A percentile compares a stretch with the other conserved stretches of the same genome.
Evolutionary conservation across 805 yeast species (phyloP).

Genomic region (Yarrowia deformans): DNA sequence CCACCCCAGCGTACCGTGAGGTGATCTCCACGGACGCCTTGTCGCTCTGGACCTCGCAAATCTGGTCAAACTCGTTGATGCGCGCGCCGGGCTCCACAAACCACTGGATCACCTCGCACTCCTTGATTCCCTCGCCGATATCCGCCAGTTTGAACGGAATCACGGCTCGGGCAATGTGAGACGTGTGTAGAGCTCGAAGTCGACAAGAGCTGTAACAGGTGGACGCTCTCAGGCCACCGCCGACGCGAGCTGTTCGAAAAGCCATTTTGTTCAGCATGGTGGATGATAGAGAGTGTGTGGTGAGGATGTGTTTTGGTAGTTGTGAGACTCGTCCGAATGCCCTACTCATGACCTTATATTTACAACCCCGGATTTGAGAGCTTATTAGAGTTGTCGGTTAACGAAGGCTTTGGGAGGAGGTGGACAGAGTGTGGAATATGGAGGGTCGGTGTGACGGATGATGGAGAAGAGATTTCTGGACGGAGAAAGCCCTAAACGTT

Average conservation of each 20-base stretch:
- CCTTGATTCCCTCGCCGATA: conserved; percentile 52
- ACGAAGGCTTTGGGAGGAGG: conserved; percentile 38
- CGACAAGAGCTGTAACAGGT: no score
- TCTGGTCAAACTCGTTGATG: conserved; percentile 50
- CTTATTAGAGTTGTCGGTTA: conserved; percentile 34
- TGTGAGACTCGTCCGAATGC: neutral
- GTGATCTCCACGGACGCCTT: conserved; percentile 52
- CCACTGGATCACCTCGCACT: conserved; percentile 52
- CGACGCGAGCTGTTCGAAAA: conserved; percentile 38
- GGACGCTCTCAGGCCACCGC: neutral
- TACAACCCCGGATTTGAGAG: conserved; percentile 39
- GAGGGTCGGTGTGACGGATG: no score
- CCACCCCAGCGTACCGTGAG: conserved; percentile 49
- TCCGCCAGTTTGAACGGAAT: conserved; percentile 50
- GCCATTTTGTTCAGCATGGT: conserved; percentile 37
- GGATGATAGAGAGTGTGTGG: neutral
- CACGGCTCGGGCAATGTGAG: conserved; percentile 38
- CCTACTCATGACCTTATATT: neutral
- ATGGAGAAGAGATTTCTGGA: neutral
- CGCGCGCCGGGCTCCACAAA: conserved; percentile 51
- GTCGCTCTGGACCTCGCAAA: conserved; percentile 51
- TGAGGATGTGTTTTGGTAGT: neutral
- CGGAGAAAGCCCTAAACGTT: neutral
- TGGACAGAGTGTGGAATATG: neutral
- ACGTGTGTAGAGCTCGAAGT: neutral